Conservation (phyloP, 371 early-diverging fungal species). For the Quaeritorhiza haematococci region DNA sequence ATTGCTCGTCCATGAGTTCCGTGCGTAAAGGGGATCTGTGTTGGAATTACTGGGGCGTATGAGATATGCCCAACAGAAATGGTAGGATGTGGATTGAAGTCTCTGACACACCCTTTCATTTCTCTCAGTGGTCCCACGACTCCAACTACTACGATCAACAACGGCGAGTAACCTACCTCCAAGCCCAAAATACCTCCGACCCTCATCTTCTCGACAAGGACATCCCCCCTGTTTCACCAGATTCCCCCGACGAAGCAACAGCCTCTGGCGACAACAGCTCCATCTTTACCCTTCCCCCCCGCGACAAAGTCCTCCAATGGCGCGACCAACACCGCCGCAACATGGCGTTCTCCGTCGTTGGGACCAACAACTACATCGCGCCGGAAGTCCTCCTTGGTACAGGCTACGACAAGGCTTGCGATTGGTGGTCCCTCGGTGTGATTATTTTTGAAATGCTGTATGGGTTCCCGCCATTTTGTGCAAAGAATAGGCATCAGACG, state of each 20-base stretch:
- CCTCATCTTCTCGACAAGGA: no score
- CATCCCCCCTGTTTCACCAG: not conserved
- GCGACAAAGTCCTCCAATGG: conserved; percentile 54
- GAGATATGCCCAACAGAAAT: no score
- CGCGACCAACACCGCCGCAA: conserved; percentile 49
- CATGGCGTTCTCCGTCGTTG: conserved; percentile 68
- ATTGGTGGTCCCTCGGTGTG: conserved; percentile 78
- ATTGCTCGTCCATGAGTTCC: no score
- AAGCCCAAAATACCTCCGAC: not conserved
- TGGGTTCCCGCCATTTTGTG: conserved; percentile 50
- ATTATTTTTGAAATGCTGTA: conserved; percentile 69
- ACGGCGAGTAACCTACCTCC: conserved; percentile 12
- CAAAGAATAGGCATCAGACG: conserved; percentile 47
- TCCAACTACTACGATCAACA: conserved; percentile 49
- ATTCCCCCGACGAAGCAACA: not conserved
- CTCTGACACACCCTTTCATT: no score
- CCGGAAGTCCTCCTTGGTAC: conserved; percentile 84
- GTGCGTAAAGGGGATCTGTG: conserved; percentile 26
- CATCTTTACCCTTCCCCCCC: conserved; percentile 30
- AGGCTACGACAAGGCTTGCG: conserved; percentile 81
- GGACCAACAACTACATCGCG: conserved; percentile 89
- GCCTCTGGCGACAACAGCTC: not conserved
- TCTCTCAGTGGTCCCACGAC: conserved; percentile 58
- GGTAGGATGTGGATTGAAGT: no score
- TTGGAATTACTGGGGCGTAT: no score